Conservation (phyloP, 352 stramenopile genomes). For the Plasmopara halstedii region DNA sequence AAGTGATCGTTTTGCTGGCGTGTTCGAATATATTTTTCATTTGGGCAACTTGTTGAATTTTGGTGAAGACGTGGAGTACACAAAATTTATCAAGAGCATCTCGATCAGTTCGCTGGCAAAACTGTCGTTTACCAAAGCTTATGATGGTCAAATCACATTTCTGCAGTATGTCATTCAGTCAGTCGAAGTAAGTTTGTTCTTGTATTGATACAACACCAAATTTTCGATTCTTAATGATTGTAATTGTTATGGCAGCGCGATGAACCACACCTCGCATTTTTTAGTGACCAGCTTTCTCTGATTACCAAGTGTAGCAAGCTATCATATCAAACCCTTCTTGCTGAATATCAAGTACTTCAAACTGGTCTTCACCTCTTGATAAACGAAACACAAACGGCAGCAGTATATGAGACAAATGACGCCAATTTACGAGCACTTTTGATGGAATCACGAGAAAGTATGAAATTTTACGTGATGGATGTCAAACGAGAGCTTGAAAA, state of each 20-base stretch:
- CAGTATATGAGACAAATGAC: slow-evolving; percentile 25
- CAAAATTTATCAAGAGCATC: slow-evolving; percentile 49
- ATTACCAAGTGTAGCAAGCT: slow-evolving; percentile 62
- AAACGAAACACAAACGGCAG: slow-evolving; percentile 39
- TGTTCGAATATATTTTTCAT: slow-evolving; percentile 66
- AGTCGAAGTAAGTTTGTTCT: slow-evolving; percentile 34
- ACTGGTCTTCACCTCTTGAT: slow-evolving; percentile 45
- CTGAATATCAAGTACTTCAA: slow-evolving; percentile 53
- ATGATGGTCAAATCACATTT: slow-evolving; percentile 60
- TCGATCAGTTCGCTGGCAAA: slow-evolving; percentile 71
- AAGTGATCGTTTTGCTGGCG: slow-evolving; percentile 48
- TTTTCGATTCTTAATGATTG: neutral
- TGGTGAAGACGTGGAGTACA: slow-evolving; percentile 40
- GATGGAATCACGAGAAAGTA: slow-evolving; percentile 21
- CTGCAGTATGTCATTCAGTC: slow-evolving; percentile 76
- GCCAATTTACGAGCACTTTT: slow-evolving; percentile 17
- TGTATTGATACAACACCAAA: too few species aligned
- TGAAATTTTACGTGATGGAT: slow-evolving; percentile 50
- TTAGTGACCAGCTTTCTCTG: slow-evolving; percentile 53
- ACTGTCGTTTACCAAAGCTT: slow-evolving; percentile 76
- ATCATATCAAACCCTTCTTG: slow-evolving; percentile 43
- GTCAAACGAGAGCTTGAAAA: slow-evolving; percentile 51
- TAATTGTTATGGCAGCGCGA: slow-evolving; percentile 34
- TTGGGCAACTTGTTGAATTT: slow-evolving; percentile 65
- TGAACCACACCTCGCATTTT: slow-evolving; percentile 46